These are phyloP conservation scores for Rhynchospora tenuis DNA, from an alignment of 176 grass and related monocot genomes.

Conservation along the genomic window DNA sequence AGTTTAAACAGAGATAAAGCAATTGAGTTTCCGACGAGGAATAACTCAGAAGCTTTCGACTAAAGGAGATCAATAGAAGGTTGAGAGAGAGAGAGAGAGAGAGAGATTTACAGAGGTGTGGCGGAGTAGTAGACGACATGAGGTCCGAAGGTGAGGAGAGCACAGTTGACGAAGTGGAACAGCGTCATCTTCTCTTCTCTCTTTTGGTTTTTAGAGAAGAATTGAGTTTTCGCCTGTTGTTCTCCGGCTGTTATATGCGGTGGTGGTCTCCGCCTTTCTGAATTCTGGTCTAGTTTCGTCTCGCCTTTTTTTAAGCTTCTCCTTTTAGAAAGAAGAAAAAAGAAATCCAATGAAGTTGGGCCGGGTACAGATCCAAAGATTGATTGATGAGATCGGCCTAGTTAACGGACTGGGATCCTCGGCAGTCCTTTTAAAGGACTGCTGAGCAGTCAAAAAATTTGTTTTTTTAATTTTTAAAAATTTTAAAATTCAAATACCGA, in stretches of 20 bases:
- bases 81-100: not conserved
- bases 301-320: not conserved
- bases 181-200: slow-evolving; percentile 64
- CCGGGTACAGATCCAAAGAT: not conserved
- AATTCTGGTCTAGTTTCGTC: not conserved
- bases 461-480: too few species aligned
- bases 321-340: not conserved
- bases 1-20: not conserved
- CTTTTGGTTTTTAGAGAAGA: not conserved
- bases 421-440: too few species aligned
- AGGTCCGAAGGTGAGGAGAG: slow-evolving; percentile 92
- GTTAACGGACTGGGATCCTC: too few species aligned
- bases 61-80: not conserved
- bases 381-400: not conserved
- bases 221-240: not conserved
- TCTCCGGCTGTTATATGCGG: slow-evolving; percentile 1
- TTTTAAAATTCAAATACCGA: too few species aligned
- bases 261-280: not conserved
- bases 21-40: not conserved
- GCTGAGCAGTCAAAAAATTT: too few species aligned
- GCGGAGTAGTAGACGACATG: slow-evolving; percentile 98
- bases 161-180: slow-evolving; percentile 99
- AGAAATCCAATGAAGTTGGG: not conserved
- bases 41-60: not conserved
- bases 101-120: slow-evolving; percentile 58